Evolutionary conservation across 768 basidiomycete species (phyloP), one percentile per base, ranked within the genome.

Genomic region (Coprinopsis cinerea): DNA sequence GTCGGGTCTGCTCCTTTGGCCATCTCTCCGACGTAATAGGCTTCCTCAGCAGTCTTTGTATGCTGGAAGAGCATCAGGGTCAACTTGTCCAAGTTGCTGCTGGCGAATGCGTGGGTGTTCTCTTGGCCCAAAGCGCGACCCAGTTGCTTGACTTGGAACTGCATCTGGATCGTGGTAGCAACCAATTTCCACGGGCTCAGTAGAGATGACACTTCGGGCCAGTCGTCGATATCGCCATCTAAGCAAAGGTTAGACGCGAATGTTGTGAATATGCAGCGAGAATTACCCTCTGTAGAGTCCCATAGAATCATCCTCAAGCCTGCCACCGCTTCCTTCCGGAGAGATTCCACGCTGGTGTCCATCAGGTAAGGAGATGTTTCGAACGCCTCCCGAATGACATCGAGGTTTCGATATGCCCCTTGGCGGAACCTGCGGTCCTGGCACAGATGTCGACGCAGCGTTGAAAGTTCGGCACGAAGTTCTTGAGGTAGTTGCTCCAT

Each of bases 111-210:
- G 52, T 70, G 77, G 34, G 71, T 76, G 9, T 73, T 68, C 34
- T 82, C 81, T 32, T 78, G 75, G n/a, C 71, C 67, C 26, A 91
- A 72, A 10, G 81, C 80, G 43, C 83, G 77, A 15, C 82, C 85
- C 57, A 91, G 67, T 56, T 88, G 85, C 59, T 85, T 79, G 47
- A 91, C 70, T 36, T 82, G 79, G 32, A 91, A 76, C 51, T 88
- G 85, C 53, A 90, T 75, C 56, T 88, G 83, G 48, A 90, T 84
- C 4, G 84, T 82, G 0, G 90, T 89, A 2, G 86, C 85, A 9
- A 85, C 80, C 22, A 91, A 77, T 59, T 85, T 88, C 87, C 89
- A 92, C 0, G 88, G 89, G 53, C 85, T 89, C 24, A 91, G 68
- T 26, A 86, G 68, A 9, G 79, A 81, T 0, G 80, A 81, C 11